Evolutionary conservation across 768 basidiomycete species (phyloP).

Genomic region (Hortiboletus flavorubellus): DNA sequence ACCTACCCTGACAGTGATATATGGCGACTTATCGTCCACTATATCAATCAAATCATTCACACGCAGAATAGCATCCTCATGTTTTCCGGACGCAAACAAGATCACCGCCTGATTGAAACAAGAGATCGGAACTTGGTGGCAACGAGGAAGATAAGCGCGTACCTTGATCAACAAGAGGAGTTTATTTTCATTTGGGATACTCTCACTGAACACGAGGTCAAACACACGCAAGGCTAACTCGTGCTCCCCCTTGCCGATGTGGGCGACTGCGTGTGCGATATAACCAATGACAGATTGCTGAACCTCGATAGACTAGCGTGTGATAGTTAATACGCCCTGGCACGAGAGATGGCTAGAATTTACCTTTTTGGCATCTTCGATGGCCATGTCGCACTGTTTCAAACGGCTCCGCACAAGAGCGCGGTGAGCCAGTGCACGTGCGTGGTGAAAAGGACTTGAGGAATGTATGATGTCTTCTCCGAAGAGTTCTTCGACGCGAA

Average conservation of each 20-base stretch:
- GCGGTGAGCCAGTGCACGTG: slow-evolving; percentile 2
- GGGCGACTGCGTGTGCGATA: too few species aligned
- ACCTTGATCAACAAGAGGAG: slow-evolving; percentile 12
- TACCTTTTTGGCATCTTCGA: slow-evolving; percentile 8
- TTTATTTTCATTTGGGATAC: background rate
- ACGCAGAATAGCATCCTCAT: background rate
- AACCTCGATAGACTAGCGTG: slow-evolving; percentile 1
- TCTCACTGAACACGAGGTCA: slow-evolving; percentile 1
- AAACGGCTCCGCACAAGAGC: background rate
- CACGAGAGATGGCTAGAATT: accelerated
- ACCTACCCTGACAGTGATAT: background rate
- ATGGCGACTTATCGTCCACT: background rate
- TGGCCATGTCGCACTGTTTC: background rate
- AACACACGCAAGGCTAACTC: background rate
- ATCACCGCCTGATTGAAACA: background rate
- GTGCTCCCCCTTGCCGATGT: too few species aligned
- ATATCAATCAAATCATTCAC: background rate
- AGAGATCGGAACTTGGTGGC: too few species aligned
- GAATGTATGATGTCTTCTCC: background rate
- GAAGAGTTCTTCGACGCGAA: background rate
- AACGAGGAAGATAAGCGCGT: background rate
- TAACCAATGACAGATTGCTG: background rate
- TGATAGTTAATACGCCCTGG: background rate
- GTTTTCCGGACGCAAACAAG: background rate
- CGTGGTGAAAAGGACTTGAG: background rate